A percentile compares a stretch with the other conserved stretches of the same genome.
These are phyloP conservation scores for Porphyrellus sp. DNA, from an alignment of 1,284 basidiomycete species.

Conservation along the genomic window DNA sequence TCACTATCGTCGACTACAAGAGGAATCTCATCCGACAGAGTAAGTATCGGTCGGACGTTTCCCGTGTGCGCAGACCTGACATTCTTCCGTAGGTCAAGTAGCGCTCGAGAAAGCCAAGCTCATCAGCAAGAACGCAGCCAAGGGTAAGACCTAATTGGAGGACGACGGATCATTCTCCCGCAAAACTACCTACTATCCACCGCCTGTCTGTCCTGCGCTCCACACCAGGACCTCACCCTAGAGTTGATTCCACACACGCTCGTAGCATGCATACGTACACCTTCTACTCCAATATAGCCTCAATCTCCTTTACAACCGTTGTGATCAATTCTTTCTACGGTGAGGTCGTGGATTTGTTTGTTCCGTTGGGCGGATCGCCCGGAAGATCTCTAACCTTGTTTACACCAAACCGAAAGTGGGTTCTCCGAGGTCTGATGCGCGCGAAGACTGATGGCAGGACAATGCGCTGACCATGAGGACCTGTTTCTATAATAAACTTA, in stretches of 20 bases:
- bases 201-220: conserved; percentile 7
- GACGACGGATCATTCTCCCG: neutral
- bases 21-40: conserved; percentile 70
- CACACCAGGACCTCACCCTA: conserved; percentile 8
- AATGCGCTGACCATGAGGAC: conserved; percentile 31
- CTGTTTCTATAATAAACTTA: conserved; percentile 20
- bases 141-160: conserved; percentile 53
- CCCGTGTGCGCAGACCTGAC: conserved; percentile 7
- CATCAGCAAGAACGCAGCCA: conserved; percentile 75
- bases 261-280: conserved; percentile 16
- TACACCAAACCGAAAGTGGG: conserved; percentile 17
- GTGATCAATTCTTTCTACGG: conserved; percentile 8
- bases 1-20: conserved; percentile 91
- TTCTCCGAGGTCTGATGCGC: conserved; percentile 30
- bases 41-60: conserved; percentile 36
- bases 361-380: conserved; percentile 17
- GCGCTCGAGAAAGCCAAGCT: conserved; percentile 91
- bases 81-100: conserved; percentile 48
- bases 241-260: conserved; percentile 15
- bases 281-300: conserved; percentile 13
- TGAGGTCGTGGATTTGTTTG: conserved; percentile 15
- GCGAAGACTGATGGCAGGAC: conserved; percentile 13
- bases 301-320: conserved; percentile 15
- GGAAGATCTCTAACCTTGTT: conserved; percentile 23
- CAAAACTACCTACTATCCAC: conserved; percentile 4